Conservation (phyloP, 768 basidiomycete genomes). For the Lepiota brunneoincarnata region DNA sequence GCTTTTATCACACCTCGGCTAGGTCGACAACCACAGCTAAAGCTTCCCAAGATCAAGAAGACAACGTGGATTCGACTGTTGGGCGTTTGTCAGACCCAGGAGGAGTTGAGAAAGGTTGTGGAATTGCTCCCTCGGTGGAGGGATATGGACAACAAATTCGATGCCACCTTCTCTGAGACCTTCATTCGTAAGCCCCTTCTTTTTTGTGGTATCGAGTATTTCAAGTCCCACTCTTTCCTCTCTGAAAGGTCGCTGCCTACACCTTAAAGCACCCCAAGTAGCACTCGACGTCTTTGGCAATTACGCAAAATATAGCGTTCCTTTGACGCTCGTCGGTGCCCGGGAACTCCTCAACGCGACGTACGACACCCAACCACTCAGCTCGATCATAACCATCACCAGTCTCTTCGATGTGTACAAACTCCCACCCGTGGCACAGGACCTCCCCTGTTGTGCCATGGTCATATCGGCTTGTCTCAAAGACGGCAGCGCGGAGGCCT, state of each 20-base stretch:
- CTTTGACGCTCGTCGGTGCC: constrained; percentile 48
- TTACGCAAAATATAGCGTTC: constrained; percentile 57
- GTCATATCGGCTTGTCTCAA: constrained; percentile 54
- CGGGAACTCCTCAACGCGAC: constrained; percentile 59
- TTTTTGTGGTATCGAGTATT: not conserved
- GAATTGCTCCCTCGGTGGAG: constrained; percentile 50
- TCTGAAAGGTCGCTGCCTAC: constrained; percentile 55
- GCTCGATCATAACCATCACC: constrained; percentile 45
- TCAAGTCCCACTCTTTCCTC: not conserved
- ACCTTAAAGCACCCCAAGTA: constrained; percentile 51
- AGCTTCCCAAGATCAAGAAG: constrained; percentile 35
- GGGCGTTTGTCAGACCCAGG: constrained; percentile 44
- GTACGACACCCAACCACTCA: constrained; percentile 42
- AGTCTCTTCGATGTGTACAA: constrained; percentile 54
- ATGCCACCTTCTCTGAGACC: constrained; percentile 36
- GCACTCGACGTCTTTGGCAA: constrained; percentile 62
- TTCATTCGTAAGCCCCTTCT: constrained; percentile 50
- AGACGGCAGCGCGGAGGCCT: constrained; percentile 36
- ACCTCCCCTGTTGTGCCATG: constrained; percentile 56
- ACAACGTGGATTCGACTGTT: constrained; percentile 51
- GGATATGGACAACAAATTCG: constrained; percentile 39
- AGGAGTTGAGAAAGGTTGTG: constrained; percentile 45
- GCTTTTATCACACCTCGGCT: constrained; percentile 35
- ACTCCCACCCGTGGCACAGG: constrained; percentile 51
- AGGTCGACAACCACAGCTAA: constrained; percentile 33